Evolutionary conservation across 2,329 filamentous ascomycete species (phyloP).

Genomic region (Aspergillus niger): DNA sequence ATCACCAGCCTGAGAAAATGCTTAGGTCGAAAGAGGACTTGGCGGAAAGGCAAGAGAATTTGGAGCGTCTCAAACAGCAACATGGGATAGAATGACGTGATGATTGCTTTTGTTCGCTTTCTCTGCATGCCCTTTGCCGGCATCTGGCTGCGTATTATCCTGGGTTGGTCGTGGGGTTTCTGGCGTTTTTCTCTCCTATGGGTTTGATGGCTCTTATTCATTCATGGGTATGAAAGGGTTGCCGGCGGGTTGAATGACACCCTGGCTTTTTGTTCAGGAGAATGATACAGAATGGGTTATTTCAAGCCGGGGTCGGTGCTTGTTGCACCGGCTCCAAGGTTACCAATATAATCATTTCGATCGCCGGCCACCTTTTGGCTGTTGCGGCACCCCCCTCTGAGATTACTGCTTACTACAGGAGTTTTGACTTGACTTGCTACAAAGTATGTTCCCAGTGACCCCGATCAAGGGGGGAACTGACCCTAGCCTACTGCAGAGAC

Average conservation of each 20-base stretch:
- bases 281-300: conserved; percentile 26
- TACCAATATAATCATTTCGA: conserved; percentile 29
- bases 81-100: conserved; percentile 91
- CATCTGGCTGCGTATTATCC: conserved; percentile 37
- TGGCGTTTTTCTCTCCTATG: conserved; percentile 41
- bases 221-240: conserved; percentile 31
- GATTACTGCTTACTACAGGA: background rate
- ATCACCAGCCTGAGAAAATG: conserved; percentile 79
- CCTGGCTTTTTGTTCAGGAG: conserved; percentile 19
- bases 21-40: conserved; percentile 89
- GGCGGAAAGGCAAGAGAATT: conserved; percentile 88
- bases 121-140: conserved; percentile 36
- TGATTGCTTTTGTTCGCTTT: conserved; percentile 30
- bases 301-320: conserved; percentile 20
- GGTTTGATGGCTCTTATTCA: conserved; percentile 34
- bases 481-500: background rate
- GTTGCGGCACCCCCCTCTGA: conserved; percentile 22
- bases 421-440: background rate
- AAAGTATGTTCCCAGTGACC: background rate
- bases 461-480: background rate
- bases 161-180: conserved; percentile 43
- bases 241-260: conserved; percentile 32
- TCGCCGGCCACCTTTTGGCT: conserved; percentile 20
- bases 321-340: conserved; percentile 19
- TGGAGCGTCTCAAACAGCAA: conserved; percentile 97